A percentile compares a stretch with the other conserved stretches of the same genome.
Evolutionary conservation across 2,329 filamentous ascomycete species (phyloP).

Genomic region (Colletotrichum navitas): DNA sequence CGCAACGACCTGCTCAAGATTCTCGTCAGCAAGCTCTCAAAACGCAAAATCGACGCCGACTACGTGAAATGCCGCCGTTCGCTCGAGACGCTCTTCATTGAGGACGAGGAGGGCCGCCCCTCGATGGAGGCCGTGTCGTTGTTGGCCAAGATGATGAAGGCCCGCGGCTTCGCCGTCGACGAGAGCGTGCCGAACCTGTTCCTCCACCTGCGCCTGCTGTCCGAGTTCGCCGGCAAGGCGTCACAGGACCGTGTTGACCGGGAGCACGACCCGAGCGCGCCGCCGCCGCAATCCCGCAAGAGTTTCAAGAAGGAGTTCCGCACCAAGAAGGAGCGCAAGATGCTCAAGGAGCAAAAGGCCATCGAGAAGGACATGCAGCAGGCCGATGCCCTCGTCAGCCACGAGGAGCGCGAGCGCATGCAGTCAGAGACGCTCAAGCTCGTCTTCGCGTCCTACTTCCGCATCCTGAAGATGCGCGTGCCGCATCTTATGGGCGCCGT

Average conservation of each 20-base stretch:
- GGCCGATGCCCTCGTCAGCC: conserved; percentile 89
- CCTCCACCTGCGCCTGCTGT: conserved; percentile 86
- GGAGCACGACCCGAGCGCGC: conserved; percentile 46
- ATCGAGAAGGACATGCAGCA: conserved; percentile 94
- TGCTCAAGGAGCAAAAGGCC: conserved; percentile 85
- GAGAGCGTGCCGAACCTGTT: conserved; percentile 92
- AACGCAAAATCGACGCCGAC: conserved; percentile 77
- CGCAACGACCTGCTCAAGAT: conserved; percentile 89
- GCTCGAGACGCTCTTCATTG: conserved; percentile 83
- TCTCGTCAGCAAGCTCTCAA: conserved; percentile 84
- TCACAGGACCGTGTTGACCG: conserved; percentile 82
- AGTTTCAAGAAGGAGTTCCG: conserved; percentile 87
- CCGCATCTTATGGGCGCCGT: conserved; percentile 96
- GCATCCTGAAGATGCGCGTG: conserved; percentile 86
- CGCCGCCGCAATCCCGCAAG: conserved; percentile 62
- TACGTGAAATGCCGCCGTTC: conserved; percentile 83
- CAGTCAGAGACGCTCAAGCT: conserved; percentile 96
- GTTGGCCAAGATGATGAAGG: conserved; percentile 95
- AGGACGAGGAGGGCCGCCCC: conserved; percentile 90
- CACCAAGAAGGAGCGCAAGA: conserved; percentile 88
- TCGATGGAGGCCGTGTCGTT: conserved; percentile 88
- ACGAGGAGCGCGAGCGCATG: conserved; percentile 93
- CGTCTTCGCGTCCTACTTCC: conserved; percentile 95
- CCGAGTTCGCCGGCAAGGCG: conserved; percentile 87
- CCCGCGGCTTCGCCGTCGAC: conserved; percentile 83